Evolutionary conservation across 352 stramenopile species (phyloP).

Genomic region (Pilasporangium apinafurcum): DNA sequence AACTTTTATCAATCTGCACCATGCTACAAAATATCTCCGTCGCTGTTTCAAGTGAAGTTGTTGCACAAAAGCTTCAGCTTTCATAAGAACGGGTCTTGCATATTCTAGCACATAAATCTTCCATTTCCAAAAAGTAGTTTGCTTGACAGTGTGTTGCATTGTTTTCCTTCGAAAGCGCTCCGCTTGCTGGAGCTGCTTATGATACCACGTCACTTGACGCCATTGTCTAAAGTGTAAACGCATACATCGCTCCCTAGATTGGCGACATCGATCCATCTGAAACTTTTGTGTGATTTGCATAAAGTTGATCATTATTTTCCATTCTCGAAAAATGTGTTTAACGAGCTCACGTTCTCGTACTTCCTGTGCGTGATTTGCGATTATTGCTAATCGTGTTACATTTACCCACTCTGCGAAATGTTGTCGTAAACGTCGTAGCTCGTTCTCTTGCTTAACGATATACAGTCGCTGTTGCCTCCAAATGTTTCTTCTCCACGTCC

Average conservation of each 20-base stretch:
- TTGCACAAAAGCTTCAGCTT: conserved; percentile 7
- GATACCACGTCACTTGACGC: background rate
- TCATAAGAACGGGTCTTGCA: conserved; percentile 18
- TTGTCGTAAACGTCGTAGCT: conserved; percentile 10
- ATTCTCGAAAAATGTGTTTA: conserved; percentile 21
- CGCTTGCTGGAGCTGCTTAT: conserved; percentile 5
- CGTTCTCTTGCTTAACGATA: conserved; percentile 12
- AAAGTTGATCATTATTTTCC: conserved; percentile 20
- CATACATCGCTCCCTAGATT: too few relatives aligned
- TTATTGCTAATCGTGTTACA: conserved; percentile 41
- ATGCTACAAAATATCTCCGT: conserved; percentile 23
- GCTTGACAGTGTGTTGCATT: conserved; percentile 6
- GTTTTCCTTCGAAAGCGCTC: conserved; percentile 16
- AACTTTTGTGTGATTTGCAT: background rate
- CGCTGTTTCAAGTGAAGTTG: background rate
- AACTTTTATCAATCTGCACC: conserved; percentile 19
- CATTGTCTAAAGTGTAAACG: conserved; percentile 4
- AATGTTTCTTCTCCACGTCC: conserved; percentile 42
- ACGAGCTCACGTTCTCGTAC: conserved; percentile 19
- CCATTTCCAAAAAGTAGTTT: conserved; percentile 39
- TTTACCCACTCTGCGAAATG: conserved; percentile 58
- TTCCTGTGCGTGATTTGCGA: conserved; percentile 22
- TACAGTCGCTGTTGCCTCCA: conserved; percentile 44
- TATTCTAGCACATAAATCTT: conserved; percentile 35
- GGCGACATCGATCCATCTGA: too few relatives aligned